phyloP scores from a whole-genome alignment of 2,329 filamentous ascomycete species.

The Leptographium procerum region DNA sequence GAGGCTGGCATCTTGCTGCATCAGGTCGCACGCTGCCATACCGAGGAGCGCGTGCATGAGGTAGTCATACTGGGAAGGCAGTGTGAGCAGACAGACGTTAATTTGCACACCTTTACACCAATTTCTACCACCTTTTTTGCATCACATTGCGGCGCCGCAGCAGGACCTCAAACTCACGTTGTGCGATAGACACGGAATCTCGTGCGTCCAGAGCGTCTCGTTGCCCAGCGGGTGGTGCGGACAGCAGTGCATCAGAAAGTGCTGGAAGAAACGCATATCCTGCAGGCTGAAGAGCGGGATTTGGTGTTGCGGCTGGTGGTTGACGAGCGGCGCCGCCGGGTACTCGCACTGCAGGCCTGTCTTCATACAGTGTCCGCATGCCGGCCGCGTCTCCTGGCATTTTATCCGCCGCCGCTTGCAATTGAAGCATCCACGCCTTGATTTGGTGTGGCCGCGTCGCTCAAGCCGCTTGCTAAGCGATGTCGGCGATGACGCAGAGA shows the following conservation, averaged over 20 bases:
- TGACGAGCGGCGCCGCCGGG: slow-evolving; percentile 37
- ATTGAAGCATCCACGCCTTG: slow-evolving; percentile 53
- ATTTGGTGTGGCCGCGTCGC: slow-evolving; percentile 54
- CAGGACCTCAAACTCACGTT: slow-evolving; percentile 35
- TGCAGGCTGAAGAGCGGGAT: slow-evolving; percentile 48
- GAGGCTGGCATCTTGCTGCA: slow-evolving; percentile 37
- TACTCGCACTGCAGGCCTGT: slow-evolving; percentile 53
- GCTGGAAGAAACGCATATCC: slow-evolving; percentile 60
- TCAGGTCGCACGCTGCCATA: slow-evolving; percentile 55
- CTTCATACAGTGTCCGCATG: slow-evolving; percentile 53
- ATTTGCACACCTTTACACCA: too few species aligned
- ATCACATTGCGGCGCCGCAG: too few species aligned
- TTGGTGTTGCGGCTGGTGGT: slow-evolving; percentile 45
- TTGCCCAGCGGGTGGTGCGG: slow-evolving; percentile 55
- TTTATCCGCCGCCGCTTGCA: slow-evolving; percentile 58
- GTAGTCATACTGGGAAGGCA: slow-evolving; percentile 42
- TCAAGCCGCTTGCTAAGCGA: slow-evolving; percentile 30
- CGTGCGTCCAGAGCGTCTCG: slow-evolving; percentile 54
- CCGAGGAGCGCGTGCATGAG: slow-evolving; percentile 62
- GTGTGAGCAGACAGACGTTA: not conserved
- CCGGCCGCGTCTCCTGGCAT: slow-evolving; percentile 55
- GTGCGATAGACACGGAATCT: slow-evolving; percentile 56
- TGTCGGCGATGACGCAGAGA: not conserved
- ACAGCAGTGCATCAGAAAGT: slow-evolving; percentile 50
- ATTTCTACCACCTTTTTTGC: too few species aligned